Conservation (phyloP, 108 stramenopile genomes). For the Cyclotella baltica region DNA sequence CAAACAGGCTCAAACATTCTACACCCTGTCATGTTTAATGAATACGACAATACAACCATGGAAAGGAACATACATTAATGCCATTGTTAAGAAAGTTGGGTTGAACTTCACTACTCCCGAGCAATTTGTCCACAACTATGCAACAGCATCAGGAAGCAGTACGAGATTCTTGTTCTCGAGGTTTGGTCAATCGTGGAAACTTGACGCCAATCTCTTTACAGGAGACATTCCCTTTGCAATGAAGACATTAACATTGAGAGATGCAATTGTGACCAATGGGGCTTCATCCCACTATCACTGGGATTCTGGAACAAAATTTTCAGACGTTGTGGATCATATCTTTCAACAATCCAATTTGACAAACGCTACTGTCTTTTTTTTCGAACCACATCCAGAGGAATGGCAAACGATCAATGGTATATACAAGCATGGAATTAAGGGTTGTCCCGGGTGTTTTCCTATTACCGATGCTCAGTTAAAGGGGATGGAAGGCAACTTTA, state of each 20-base stretch:
- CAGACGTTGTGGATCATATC: not conserved
- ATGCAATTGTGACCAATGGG: not conserved
- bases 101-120: not conserved
- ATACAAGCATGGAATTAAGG: not conserved
- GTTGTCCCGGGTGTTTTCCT: not conserved
- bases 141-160: not conserved
- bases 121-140: not conserved
- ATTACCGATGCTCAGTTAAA: not conserved
- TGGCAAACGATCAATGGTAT: not conserved
- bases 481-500: not conserved
- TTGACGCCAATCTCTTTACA: not conserved
- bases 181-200: not conserved
- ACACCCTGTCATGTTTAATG: not conserved
- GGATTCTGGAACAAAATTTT: not conserved
- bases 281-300: not conserved
- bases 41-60: not conserved
- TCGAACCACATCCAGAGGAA: not conserved
- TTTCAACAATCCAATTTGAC: not conserved
- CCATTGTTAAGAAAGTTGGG: not conserved
- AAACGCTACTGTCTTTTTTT: not conserved
- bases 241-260: not conserved
- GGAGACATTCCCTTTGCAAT: not conserved
- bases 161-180: not conserved
- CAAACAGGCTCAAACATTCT: not conserved
- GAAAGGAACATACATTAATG: not conserved